Conservation (phyloP, 1,284 basidiomycete genomes). For the Pseudozyma sp. region DNA sequence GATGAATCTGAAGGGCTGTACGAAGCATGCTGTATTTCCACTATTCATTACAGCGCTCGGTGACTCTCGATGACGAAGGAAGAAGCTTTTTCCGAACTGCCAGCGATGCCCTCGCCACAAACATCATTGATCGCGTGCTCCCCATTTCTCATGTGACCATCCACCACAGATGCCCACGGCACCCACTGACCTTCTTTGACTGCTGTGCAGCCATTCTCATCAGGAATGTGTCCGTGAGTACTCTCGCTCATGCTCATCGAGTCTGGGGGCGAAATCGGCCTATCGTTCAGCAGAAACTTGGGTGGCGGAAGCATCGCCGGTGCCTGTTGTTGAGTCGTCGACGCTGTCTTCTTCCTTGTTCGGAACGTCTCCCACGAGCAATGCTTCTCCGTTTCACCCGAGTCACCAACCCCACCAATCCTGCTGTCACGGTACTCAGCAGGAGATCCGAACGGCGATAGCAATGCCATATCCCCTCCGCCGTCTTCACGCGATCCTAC, state of each 20-base stretch:
- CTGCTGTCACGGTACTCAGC: slow-evolving; percentile 2
- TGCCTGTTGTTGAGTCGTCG: not conserved
- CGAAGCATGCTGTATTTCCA: too few species aligned
- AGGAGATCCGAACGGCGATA: slow-evolving; percentile 41
- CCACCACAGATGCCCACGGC: too few species aligned
- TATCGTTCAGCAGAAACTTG: slow-evolving; percentile 44
- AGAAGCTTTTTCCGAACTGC: too few species aligned
- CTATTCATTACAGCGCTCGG: too few species aligned
- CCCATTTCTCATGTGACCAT: too few species aligned
- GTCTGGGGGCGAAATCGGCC: slow-evolving; percentile 43
- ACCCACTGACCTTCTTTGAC: too few species aligned
- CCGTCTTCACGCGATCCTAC: slow-evolving; percentile 6
- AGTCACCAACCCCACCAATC: not conserved
- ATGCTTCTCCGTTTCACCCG: slow-evolving; percentile 4
- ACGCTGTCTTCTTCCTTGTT: not conserved
- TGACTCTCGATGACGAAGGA: too few species aligned
- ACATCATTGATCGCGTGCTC: too few species aligned
- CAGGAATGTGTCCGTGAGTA: not conserved
- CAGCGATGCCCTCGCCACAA: too few species aligned
- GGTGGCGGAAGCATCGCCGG: slow-evolving; percentile 24
- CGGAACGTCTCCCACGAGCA: not conserved
- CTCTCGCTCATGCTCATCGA: slow-evolving; percentile 28
- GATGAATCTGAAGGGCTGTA: too few species aligned
- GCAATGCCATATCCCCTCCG: slow-evolving; percentile 18
- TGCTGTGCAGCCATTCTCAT: too few species aligned